phyloP scores from a whole-genome alignment of 768 basidiomycete species.

The Calocybe gangraenosa region DNA sequence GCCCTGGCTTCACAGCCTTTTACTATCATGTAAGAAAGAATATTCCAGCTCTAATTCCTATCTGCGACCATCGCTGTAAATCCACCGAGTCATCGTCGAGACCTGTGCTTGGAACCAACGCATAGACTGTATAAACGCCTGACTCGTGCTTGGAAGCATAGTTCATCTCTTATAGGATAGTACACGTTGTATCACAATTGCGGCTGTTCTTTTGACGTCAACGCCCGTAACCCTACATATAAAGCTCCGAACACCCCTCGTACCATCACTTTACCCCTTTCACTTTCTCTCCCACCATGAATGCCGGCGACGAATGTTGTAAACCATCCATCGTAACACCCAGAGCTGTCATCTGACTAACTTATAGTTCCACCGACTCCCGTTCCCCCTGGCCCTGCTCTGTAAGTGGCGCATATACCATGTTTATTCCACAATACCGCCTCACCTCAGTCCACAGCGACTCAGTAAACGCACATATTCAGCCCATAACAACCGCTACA shows the following conservation, averaged over 20 bases:
- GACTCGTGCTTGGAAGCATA: no score
- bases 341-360: constrained; percentile 1
- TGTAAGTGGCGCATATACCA: constrained; percentile 4
- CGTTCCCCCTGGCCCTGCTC: constrained; percentile 6
- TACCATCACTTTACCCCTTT: not conserved
- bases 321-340: not conserved
- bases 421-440: not conserved
- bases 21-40: no score
- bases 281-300: constrained; percentile 6
- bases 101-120: not conserved
- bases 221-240: constrained; percentile 1
- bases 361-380: constrained; percentile 12
- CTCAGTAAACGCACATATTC: constrained; percentile 3
- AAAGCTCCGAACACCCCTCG: not conserved
- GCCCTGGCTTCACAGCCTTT: no score
- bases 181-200: no score
- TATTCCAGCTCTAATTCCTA: not conserved
- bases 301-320: constrained; percentile 11
- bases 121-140: not conserved
- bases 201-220: not conserved
- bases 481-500: constrained; percentile 11
- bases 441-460: not conserved
- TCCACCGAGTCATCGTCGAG: not conserved
- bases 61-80: not conserved
- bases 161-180: no score